Evolutionary conservation across 2,329 filamentous ascomycete genomes (phyloP).

Genomic region (Colletotrichum neosansevieriae): DNA sequence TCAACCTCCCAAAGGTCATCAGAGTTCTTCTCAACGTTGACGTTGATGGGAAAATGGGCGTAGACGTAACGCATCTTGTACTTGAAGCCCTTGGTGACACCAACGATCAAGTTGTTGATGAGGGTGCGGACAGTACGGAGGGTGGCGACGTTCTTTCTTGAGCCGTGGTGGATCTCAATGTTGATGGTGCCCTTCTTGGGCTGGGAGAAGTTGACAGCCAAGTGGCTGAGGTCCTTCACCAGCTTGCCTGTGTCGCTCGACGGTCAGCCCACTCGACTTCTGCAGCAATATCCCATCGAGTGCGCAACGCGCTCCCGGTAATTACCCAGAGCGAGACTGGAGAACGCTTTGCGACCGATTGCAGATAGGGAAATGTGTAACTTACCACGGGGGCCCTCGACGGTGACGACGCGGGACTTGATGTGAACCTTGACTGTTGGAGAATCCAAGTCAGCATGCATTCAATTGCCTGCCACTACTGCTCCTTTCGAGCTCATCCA

Average conservation of each 20-base stretch:
- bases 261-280: slow-evolving; percentile 29
- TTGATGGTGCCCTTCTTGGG: slow-evolving; percentile 88
- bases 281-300: slow-evolving; percentile 40
- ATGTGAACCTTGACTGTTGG: slow-evolving; percentile 93
- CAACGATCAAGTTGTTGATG: slow-evolving; percentile 98
- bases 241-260: slow-evolving; percentile 78
- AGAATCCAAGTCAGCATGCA: slow-evolving; percentile 51
- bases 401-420: slow-evolving; percentile 95
- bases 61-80: slow-evolving; percentile 99
- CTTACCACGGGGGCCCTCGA: slow-evolving; percentile 94
- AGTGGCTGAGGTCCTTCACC: slow-evolving; percentile 94
- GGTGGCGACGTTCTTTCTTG: slow-evolving; percentile 96
- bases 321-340: slow-evolving; percentile 22
- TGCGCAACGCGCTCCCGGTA: not conserved
- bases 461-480: slow-evolving; percentile 43
- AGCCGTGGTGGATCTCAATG: slow-evolving; percentile 99
- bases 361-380: slow-evolving; percentile 32
- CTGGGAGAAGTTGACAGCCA: slow-evolving; percentile 94
- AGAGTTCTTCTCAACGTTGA: slow-evolving; percentile 96
- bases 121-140: slow-evolving; percentile 97
- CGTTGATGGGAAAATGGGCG: slow-evolving; percentile 99
- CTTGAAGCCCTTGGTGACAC: slow-evolving; percentile 99
- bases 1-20: slow-evolving; percentile 92
- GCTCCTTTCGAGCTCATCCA: slow-evolving; percentile 44
- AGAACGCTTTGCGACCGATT: not conserved